Conservation (phyloP, 2,329 filamentous ascomycete genomes). For the Fusarium napiforme region DNA sequence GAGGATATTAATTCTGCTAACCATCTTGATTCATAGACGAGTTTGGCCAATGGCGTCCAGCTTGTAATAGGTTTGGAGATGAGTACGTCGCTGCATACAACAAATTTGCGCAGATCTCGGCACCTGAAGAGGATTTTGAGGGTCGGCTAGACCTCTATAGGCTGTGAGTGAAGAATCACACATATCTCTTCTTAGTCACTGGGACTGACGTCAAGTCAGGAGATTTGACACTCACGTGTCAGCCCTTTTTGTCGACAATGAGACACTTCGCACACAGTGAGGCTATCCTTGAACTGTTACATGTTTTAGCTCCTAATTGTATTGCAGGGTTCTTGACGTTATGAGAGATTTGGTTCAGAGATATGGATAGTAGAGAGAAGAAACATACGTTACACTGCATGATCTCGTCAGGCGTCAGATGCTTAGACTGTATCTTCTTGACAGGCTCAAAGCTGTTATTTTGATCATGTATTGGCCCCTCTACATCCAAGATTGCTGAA, state of each 20-base stretch:
- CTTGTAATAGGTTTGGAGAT: neutral
- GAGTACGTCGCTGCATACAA: neutral
- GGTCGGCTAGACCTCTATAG: neutral
- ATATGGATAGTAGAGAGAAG: neutral
- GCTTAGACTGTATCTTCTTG: fast-evolving
- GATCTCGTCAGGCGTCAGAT: neutral
- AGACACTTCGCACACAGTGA: neutral
- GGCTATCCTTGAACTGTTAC: neutral
- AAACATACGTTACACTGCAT: neutral
- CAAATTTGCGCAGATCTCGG: fast-evolving
- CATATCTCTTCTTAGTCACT: neutral
- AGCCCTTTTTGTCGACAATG: neutral
- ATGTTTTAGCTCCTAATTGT: neutral
- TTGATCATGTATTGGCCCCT: neutral
- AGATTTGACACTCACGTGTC: neutral
- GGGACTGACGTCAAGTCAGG: fast-evolving
- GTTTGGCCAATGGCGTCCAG: neutral
- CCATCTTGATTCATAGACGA: neutral
- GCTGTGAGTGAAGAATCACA: neutral
- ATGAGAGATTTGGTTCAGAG: neutral
- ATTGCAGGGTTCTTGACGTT: neutral
- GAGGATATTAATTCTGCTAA: neutral
- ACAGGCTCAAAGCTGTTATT: neutral
- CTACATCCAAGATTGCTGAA: neutral
- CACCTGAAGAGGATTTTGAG: neutral